Evolutionary conservation across 179 eudicot genomes (phyloP), one percentile per base, ranked within the genome.

Genomic region (Beta lomatogona): DNA sequence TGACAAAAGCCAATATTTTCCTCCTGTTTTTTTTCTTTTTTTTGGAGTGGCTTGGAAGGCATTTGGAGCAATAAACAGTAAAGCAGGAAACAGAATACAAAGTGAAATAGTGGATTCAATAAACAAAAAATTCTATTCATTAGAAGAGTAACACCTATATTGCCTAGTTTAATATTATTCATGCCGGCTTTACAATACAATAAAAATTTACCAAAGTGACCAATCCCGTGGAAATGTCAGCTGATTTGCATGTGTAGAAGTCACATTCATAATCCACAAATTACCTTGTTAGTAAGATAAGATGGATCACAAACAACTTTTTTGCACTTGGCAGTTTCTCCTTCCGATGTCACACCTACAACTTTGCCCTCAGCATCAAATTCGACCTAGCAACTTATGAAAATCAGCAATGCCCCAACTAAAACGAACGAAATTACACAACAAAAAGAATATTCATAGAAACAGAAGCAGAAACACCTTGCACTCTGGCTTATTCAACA

Each of bases 401-500:
- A 60, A 15, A 71, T 78, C 44, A 78, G 55, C 14, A 25, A 66
- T 36, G 10, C 21, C 48, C 45, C 46, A 77, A 28, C 36, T 74
- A 12, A 21, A 75, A 16, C 16, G 36, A 25, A 55, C 57, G 10
- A 82, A 48, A 58, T 31, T 13, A 66, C 8, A 58, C 50, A 28
- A 73, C 63, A 63, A 48, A 72, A 11, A 48, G n/a, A 65, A 31
- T 41, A 79, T 36, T 50, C 12, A 50, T 16, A 68, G 57, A 6
- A 48, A 0, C 8, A 68, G 28, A 60, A 61, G 53, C 65, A 80
- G 9, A 44, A 55, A 11, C 79, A 92, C 96, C 98, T 91, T 93
- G 92, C 98, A 92, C 57, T 92, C 96, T 91, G 97, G 94, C 90
- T 93, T 93, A 91, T 88, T 92, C 77, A 93, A 89, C 97, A 93